These are phyloP conservation scores for Zasmidium angulare DNA, from an alignment of 2,329 filamentous ascomycete species.

Conservation along the genomic window DNA sequence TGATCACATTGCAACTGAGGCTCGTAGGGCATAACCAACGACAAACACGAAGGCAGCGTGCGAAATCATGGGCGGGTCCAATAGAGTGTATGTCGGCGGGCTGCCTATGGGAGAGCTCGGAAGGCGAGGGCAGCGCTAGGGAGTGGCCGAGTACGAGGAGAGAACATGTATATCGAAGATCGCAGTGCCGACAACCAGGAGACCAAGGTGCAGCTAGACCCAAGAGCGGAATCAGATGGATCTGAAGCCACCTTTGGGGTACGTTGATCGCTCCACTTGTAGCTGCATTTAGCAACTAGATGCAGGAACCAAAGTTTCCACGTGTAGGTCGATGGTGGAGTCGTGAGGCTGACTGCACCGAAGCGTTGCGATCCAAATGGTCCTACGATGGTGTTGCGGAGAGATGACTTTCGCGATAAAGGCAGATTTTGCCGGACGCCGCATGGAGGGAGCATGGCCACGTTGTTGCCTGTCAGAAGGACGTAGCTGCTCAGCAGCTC, in stretches of 20 bases:
- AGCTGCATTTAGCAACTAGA: neutral
- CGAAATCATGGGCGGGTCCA: neutral
- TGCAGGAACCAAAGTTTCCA: neutral
- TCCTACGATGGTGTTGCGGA: neutral
- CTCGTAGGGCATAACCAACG: too few relatives aligned
- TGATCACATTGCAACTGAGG: neutral
- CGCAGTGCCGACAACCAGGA: neutral
- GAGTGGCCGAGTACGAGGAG: neutral
- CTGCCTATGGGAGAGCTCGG: neutral
- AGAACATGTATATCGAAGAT: neutral
- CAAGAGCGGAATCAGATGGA: neutral
- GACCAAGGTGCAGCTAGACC: neutral
- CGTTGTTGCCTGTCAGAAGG: neutral
- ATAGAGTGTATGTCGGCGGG: neutral
- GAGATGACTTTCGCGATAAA: neutral
- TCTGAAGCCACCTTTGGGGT: neutral
- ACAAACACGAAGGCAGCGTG: neutral
- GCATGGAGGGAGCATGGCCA: neutral
- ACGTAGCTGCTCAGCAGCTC: neutral
- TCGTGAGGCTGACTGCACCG: neutral
- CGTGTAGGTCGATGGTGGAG: neutral
- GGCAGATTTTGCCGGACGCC: too few relatives aligned
- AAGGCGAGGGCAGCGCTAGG: neutral
- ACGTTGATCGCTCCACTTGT: neutral
- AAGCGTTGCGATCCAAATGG: neutral